Evolutionary conservation across 768 basidiomycete genomes (phyloP), one percentile per base, ranked within the genome.

Genomic region (Podaxis sp.): DNA sequence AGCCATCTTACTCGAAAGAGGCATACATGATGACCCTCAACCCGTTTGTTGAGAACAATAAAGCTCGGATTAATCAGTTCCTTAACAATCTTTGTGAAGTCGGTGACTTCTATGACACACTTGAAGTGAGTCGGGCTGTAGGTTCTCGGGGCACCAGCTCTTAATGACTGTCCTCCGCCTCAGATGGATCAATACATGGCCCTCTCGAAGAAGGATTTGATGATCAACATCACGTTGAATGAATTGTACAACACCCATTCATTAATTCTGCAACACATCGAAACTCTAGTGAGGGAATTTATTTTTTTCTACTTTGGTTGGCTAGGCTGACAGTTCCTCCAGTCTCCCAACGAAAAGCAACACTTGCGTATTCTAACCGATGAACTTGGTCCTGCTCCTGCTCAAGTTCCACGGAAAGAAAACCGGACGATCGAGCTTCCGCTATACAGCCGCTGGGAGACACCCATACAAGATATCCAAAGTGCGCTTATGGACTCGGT

Each of bases 131-230:
- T 73, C 51, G 41, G 60, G 52, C 29, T 19, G 33, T 41, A 13
- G 12, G 24, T 17, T 27, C 15, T 25, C 12, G 17, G n/a, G 4
- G 37, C 40, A 22, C 29, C 29, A 22, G 36, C 55, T 36, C 24
- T 57, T 37, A n/a, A 13, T 27, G 13, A 6, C 36, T 57, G 59
- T 36, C n/a, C 24, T 36, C 9, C 59, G 6, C 63, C 27, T 2
- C 67, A 97, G 96, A 96, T 98, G 90, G 97, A 99, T 76, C 97
- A 98, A 81, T 99, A 99, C 75, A 98, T 99, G 95, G 97, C 97
- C 8, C 80, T 99, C 61, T 98, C 96, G 63, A 99, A 99, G 84
- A 98, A 98, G 76, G 97, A 98, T 73, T 82, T 98, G 63, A 88
- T 91, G 82, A 98, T 99, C 77, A 93, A 95, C 76, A 99, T 99